These are phyloP conservation scores for Rhizophora apiculata DNA, from an alignment of 345 rosid genomes.

Conservation along the genomic window DNA sequence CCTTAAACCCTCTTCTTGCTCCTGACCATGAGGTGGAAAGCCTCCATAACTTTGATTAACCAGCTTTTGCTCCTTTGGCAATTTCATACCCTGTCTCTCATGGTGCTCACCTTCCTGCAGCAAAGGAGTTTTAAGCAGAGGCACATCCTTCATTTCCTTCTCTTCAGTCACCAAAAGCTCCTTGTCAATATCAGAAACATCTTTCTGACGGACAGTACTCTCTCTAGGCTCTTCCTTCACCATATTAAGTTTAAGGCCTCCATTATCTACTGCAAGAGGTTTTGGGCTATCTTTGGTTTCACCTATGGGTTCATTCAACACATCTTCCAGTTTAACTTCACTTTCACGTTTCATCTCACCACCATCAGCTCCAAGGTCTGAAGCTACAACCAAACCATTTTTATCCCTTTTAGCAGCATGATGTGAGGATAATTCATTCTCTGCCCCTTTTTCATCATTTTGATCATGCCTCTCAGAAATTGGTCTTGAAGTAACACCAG, in stretches of 20 bases:
- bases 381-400: slow-evolving; percentile 17
- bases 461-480: slow-evolving; percentile 25
- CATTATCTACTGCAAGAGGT: slow-evolving; percentile 19
- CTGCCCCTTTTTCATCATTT: slow-evolving; percentile 26
- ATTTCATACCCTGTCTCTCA: slow-evolving; percentile 26
- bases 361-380: slow-evolving; percentile 21
- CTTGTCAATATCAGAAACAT: slow-evolving; percentile 20
- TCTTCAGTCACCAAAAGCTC: slow-evolving; percentile 23
- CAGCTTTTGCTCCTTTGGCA: slow-evolving; percentile 19
- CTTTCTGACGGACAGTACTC: slow-evolving; percentile 28
- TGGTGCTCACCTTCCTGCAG: slow-evolving; percentile 27
- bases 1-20: slow-evolving; percentile 20
- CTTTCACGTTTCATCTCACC: slow-evolving; percentile 38
- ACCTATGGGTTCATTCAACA: slow-evolving; percentile 18
- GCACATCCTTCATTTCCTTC: slow-evolving; percentile 29
- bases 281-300: slow-evolving; percentile 31
- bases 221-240: slow-evolving; percentile 35
- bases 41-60: slow-evolving; percentile 28
- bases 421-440: slow-evolving; percentile 26
- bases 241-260: slow-evolving; percentile 22
- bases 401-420: slow-evolving; percentile 29
- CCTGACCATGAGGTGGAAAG: slow-evolving; percentile 28
- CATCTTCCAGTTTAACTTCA: slow-evolving; percentile 28
- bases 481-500: slow-evolving; percentile 25
- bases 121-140: slow-evolving; percentile 15